Evolutionary conservation across 208 protist species (phyloP).

Genomic region (Porcisia deanei): DNA sequence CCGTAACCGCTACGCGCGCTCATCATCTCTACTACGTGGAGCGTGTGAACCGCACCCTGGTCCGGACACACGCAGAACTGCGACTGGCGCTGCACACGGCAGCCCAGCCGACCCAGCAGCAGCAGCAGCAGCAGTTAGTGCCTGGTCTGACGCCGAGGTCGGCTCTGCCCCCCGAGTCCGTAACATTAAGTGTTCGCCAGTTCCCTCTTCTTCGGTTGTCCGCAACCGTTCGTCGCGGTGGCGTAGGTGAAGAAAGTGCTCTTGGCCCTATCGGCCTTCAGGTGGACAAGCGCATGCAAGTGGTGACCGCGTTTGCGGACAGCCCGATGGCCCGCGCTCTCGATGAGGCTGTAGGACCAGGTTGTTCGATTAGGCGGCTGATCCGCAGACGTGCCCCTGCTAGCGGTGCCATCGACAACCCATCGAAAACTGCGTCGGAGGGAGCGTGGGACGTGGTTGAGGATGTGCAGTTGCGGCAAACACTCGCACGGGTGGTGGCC

Average conservation of each 20-base stretch:
- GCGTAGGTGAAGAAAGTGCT: slow-evolving; percentile 26
- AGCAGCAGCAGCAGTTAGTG: not conserved
- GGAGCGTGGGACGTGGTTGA: slow-evolving; percentile 14
- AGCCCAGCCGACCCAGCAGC: slow-evolving; percentile 10
- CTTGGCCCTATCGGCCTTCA: slow-evolving; percentile 59
- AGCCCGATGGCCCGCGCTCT: slow-evolving; percentile 58
- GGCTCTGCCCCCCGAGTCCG: slow-evolving; percentile 37
- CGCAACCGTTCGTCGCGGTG: slow-evolving; percentile 38
- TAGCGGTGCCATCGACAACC: not conserved
- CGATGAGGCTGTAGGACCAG: slow-evolving; percentile 33
- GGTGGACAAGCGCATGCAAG: slow-evolving; percentile 56
- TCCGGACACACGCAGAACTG: slow-evolving; percentile 35
- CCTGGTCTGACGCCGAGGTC: not conserved
- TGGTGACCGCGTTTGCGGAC: slow-evolving; percentile 36
- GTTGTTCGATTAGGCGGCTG: slow-evolving; percentile 53
- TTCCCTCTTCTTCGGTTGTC: slow-evolving; percentile 54
- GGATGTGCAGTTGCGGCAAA: slow-evolving; percentile 8
- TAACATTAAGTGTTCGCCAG: slow-evolving; percentile 68
- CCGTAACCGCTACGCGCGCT: slow-evolving; percentile 13
- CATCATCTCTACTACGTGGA: slow-evolving; percentile 53
- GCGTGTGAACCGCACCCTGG: slow-evolving; percentile 46
- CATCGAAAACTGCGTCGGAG: not conserved
- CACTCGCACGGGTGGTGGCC: not conserved
- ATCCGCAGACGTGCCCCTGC: slow-evolving; percentile 23
- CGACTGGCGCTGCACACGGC: slow-evolving; percentile 26